phyloP scores from a whole-genome alignment of 2,329 filamentous ascomycete species.

The Sclerotinia trifoliorum region DNA sequence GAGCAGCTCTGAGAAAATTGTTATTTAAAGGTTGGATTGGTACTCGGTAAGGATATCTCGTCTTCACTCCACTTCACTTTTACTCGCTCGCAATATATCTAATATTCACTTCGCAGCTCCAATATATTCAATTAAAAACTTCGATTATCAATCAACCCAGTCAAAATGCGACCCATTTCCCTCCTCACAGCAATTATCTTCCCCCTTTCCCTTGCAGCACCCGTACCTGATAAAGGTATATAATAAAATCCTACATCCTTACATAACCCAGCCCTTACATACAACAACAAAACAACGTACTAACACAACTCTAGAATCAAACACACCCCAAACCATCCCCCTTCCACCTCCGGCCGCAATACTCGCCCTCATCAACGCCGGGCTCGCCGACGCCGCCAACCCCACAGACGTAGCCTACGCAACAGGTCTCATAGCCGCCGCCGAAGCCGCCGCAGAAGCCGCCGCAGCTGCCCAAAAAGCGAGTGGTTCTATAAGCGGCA shows the following conservation, averaged over 20 bases:
- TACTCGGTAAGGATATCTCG: neutral
- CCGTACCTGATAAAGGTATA: neutral
- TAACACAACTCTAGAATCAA: neutral
- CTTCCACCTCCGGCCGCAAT: neutral
- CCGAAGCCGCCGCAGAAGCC: neutral
- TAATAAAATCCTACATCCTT: neutral
- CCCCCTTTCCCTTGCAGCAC: slow-evolving; percentile 12
- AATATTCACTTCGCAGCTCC: neutral
- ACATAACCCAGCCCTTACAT: neutral
- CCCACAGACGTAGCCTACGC: neutral
- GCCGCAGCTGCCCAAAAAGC: neutral
- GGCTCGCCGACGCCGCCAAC: neutral
- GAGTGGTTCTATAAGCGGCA: neutral
- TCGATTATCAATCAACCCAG: neutral
- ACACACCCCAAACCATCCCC: no score
- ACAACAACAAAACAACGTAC: neutral
- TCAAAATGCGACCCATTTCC: slow-evolving; percentile 8
- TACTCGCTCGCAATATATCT: no score
- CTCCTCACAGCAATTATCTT: neutral
- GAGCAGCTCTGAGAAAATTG: no score
- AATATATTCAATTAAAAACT: neutral
- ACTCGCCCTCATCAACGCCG: neutral
- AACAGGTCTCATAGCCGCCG: neutral
- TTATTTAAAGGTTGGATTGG: neutral
- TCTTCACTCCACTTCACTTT: neutral